A percentile compares a stretch with the other conserved stretches of the same genome.
Evolutionary conservation across 2,329 filamentous ascomycete species (phyloP).

Genomic region (Stagonosporopsis chrysanthemi): DNA sequence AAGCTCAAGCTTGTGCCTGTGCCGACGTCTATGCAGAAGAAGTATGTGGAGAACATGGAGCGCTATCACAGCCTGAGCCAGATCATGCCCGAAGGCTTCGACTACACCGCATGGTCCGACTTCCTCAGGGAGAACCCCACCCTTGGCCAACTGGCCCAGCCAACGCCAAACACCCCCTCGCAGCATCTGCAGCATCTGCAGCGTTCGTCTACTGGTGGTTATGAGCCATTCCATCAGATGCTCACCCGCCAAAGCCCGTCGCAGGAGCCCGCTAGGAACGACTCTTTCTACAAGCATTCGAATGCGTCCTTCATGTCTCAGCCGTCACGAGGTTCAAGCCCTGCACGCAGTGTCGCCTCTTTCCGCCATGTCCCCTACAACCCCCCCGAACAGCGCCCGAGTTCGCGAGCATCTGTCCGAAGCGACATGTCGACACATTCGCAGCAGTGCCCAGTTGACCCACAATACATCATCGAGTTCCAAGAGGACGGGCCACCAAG

Average conservation of each 20-base stretch:
- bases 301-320: constrained; percentile 38
- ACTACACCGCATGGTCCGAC: constrained; percentile 78
- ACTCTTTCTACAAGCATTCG: constrained; percentile 39
- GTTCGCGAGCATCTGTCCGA: constrained; percentile 50
- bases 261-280: constrained; percentile 34
- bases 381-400: constrained; percentile 46
- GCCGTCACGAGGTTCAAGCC: constrained; percentile 55
- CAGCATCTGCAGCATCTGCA: constrained; percentile 28
- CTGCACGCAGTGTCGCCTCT: constrained; percentile 53
- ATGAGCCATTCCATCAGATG: constrained; percentile 50
- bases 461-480: constrained; percentile 36
- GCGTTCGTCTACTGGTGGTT: constrained; percentile 35
- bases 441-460: constrained; percentile 30
- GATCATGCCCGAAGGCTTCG: constrained; percentile 66
- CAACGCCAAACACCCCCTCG: constrained; percentile 26
- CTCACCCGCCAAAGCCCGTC: constrained; percentile 43
- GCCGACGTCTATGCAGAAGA: constrained; percentile 67
- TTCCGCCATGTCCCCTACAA: constrained; percentile 43
- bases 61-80: constrained; percentile 66
- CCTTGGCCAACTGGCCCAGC: constrained; percentile 44
- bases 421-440: constrained; percentile 36
- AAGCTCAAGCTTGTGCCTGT: constrained; percentile 86
- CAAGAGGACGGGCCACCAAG: constrained; percentile 65
- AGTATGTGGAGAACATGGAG: constrained; percentile 68
- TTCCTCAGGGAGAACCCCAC: constrained; percentile 75